Base-by-base conservation (phyloP, 192 early-diverging fungal species). In the Coemansia sp. region DNA sequence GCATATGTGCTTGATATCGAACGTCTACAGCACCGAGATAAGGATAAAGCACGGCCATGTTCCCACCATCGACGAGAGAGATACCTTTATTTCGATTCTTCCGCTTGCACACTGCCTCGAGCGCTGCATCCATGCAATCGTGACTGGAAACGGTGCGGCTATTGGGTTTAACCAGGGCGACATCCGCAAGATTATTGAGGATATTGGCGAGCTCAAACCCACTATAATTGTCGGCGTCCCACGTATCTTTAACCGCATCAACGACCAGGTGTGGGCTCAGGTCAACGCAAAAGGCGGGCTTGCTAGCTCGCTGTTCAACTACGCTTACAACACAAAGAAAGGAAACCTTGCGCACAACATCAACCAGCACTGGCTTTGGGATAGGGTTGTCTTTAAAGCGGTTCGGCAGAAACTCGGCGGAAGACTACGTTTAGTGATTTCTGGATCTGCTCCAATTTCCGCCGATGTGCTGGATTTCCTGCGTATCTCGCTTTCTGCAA, bases 51-150 rank as follows among this genome's bases (percentile, higher is more conserved):
- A 64, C 26, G 75, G 81, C 5, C 56, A 47, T 18, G 41, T 77
- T 5, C 75, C 75, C 0, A 53, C 76, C 47, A 47, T 90, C 49
- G 75, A 76, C 53, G 74, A 78, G 58, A 75, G 74, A 19, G 91
- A 93, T 70, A 74, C 73, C 11, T 79, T 90, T 56, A 81, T 94
- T 59, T 87, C 92, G 40, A 94, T 93, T 69, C 82, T 97, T 58
- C 95, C 95, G 9, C 85, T 94, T 43, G 94, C 93, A 48, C 95
- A 98, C 73, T 88, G 95, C 39, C 79, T 96, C 15, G 94, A 96
- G 74, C 92, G 95, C 72, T 71, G 86, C 23, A 83, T 94, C 49
- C 93, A 95, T 73, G 83, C 89, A 32, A 67, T 85, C 4, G 79
- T 86, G 53, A 73, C 89, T 40, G 88, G 84, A 59, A 77, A 77